Base-by-base conservation (phyloP, 2,329 filamentous ascomycete genomes). In the Penicillium sp. region DNA sequence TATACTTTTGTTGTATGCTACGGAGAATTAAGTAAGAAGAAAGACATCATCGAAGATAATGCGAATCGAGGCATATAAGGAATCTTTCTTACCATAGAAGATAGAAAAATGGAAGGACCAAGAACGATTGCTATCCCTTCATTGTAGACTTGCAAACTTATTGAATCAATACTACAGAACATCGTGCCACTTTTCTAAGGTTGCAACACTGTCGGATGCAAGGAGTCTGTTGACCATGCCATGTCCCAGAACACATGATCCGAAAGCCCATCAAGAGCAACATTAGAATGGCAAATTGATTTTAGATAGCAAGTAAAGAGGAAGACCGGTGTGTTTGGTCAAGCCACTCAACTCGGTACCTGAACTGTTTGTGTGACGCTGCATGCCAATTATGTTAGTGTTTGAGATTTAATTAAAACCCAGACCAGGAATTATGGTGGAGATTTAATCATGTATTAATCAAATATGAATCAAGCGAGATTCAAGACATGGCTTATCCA, bases 341-440 rank as follows among this genome's bases (percentile, higher is more conserved):
- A 45, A 48, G 48, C 16, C 35, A 46, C 60, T 33, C 56, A 55
- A 55, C 46, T 65, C 56, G 55, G 61, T 65, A 57, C 64, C 63
- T 65, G 63, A 62, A 60, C 42, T 55, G 52, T 60, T 60, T 55
- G 63, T 66, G 52, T 50, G 45, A 66, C 64, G 53, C 44, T 58
- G 47, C 33, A 56, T 43, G 39, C 49, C 44, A 43, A 55, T 13
- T 56, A 45, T 10, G 3, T 59, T 47, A 52, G 53, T 46, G 53
- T 29, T 35, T 59, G 29, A 49, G 21, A 19, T 45, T 46, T 45
- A 21, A 60, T 65, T 66, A 31, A 6, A 49, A 56, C 57, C 42
- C 45, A 49, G 58, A 54, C 62, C 42, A 44, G 56, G 57, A 35
- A 51, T 31, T 31, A 56, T 44, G 13, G 62, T 56, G 57, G 61